phyloP scores from a whole-genome alignment of 2,329 filamentous ascomycete species.

The Colletotrichum euphorbiae region DNA sequence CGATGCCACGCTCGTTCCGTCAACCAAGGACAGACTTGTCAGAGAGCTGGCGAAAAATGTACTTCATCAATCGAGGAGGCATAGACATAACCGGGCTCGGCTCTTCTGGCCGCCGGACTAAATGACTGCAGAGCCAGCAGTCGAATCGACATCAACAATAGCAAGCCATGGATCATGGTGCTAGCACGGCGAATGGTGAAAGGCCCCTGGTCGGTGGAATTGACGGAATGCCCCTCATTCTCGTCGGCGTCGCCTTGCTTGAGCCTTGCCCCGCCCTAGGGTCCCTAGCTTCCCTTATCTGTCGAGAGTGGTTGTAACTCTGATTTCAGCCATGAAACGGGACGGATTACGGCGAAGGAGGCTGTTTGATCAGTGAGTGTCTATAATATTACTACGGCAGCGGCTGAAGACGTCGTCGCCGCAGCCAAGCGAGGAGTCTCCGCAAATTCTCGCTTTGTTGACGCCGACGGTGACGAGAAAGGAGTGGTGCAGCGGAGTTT shows the following conservation, averaged over 20 bases:
- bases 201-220: slow-evolving; percentile 22
- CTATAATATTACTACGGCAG: slow-evolving; percentile 27
- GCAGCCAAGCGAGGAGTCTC: slow-evolving; percentile 16
- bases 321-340: slow-evolving; percentile 36
- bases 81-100: not conserved
- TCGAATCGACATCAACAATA: slow-evolving; percentile 23
- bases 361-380: not conserved
- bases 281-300: not conserved
- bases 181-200: not conserved
- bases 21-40: slow-evolving; percentile 24
- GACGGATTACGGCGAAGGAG: slow-evolving; percentile 29
- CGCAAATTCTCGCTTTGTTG: slow-evolving; percentile 29
- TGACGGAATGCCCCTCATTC: slow-evolving; percentile 14
- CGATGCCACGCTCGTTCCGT: slow-evolving; percentile 20
- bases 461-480: slow-evolving; percentile 34
- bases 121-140: not conserved
- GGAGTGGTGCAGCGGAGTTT: slow-evolving; percentile 30
- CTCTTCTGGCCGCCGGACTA: not conserved
- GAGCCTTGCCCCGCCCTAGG: slow-evolving; percentile 9
- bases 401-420: slow-evolving; percentile 23
- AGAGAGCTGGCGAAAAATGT: slow-evolving; percentile 18
- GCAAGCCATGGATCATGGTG: slow-evolving; percentile 26
- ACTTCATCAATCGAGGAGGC: slow-evolving; percentile 6
- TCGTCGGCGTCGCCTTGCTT: slow-evolving; percentile 21
- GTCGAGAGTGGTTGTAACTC: slow-evolving; percentile 7